Conservation (phyloP, 768 basidiomycete species). For the Pisolithus albus region DNA sequence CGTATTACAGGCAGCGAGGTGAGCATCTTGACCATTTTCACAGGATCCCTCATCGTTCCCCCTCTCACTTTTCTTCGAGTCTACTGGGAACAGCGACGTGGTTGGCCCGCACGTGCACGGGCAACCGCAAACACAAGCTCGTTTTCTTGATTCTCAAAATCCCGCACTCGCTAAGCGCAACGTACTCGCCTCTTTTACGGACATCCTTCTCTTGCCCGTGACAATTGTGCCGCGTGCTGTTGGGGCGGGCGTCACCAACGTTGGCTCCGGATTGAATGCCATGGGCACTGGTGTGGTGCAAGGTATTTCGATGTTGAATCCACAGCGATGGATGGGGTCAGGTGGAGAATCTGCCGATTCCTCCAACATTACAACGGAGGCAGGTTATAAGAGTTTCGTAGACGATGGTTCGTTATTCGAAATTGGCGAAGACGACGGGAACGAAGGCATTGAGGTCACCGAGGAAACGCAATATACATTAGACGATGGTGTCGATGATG, state of each 20-base stretch:
- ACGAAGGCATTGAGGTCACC: slow-evolving; percentile 6
- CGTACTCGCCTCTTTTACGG: slow-evolving; percentile 87
- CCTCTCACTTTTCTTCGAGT: slow-evolving; percentile 5
- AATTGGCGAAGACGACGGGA: slow-evolving; percentile 37
- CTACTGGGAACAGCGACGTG: slow-evolving; percentile 1
- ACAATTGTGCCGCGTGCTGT: slow-evolving; percentile 88
- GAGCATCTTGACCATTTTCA: slow-evolving; percentile 7
- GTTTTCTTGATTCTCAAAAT: slow-evolving; percentile 79
- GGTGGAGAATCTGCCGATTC: background rate
- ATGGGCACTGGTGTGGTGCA: slow-evolving; percentile 72
- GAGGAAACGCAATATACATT: background rate
- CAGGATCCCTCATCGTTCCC: background rate
- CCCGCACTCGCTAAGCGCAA: slow-evolving; percentile 90
- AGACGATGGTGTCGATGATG: slow-evolving; percentile 6
- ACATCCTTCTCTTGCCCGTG: slow-evolving; percentile 84
- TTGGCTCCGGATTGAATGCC: slow-evolving; percentile 60
- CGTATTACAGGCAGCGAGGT: slow-evolving; percentile 30
- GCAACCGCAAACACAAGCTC: slow-evolving; percentile 27
- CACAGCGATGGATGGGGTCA: slow-evolving; percentile 71
- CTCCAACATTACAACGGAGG: background rate
- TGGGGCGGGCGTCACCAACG: slow-evolving; percentile 61
- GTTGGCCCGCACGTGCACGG: background rate
- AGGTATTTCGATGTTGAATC: slow-evolving; percentile 86
- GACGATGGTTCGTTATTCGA: slow-evolving; percentile 44
- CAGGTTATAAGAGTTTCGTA: slow-evolving; percentile 18